Conservation (phyloP, 2,329 filamentous ascomycete genomes). For the Aureobasidium sp. region DNA sequence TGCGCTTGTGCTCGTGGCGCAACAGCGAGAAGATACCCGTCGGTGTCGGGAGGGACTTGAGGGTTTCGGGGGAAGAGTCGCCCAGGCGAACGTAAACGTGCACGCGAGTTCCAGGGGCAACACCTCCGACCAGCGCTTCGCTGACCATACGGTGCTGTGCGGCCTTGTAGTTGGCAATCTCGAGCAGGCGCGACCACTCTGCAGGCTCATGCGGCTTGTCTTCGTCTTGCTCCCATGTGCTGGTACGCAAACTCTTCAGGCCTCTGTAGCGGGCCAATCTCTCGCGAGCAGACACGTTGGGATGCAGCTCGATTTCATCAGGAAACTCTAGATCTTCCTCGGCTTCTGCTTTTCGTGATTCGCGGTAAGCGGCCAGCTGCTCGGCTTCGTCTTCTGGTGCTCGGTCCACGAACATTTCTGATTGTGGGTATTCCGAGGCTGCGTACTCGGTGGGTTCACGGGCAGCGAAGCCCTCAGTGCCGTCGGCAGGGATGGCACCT, state of each 20-base stretch:
- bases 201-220: conserved; percentile 81
- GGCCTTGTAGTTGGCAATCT: conserved; percentile 82
- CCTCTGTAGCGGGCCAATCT: conserved; percentile 80
- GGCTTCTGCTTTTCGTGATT: conserved; percentile 69
- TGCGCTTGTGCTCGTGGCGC: conserved; percentile 90
- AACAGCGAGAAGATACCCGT: conserved; percentile 78
- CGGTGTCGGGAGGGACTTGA: conserved; percentile 53
- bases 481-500: conserved; percentile 65
- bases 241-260: conserved; percentile 82
- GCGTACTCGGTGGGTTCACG: conserved; percentile 52
- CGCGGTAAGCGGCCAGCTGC: conserved; percentile 74
- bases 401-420: conserved; percentile 79
- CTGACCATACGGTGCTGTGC: conserved; percentile 68
- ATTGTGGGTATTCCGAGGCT: conserved; percentile 85
- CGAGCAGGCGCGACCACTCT: conserved; percentile 79
- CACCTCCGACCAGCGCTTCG: conserved; percentile 83
- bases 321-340: conserved; percentile 93
- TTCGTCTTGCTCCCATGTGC: conserved; percentile 81
- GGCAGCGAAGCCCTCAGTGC: conserved; percentile 58
- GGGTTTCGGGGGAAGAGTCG: conserved; percentile 36
- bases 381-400: conserved; percentile 76
- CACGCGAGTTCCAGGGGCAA: conserved; percentile 75
- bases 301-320: conserved; percentile 91
- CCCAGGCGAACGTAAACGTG: conserved; percentile 62
- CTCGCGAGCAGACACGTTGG: conserved; percentile 78